These are phyloP conservation scores for Dentipellis fragilis DNA, from an alignment of 768 basidiomycete genomes.

Conservation along the genomic window DNA sequence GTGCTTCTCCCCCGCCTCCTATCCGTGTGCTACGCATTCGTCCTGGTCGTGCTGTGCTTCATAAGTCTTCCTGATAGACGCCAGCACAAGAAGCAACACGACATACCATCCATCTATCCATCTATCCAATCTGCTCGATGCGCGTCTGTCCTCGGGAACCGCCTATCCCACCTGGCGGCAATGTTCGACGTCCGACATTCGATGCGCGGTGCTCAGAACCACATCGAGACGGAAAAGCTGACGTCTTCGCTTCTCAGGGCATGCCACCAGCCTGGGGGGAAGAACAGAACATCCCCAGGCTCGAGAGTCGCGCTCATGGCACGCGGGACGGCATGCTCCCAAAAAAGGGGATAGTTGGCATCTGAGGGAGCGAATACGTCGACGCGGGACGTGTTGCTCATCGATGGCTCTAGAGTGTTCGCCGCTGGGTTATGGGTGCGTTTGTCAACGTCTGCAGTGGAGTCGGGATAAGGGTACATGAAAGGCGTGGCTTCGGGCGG, in stretches of 20 bases:
- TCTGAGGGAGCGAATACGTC: conserved; percentile 54
- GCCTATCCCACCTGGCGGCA: too few relatives aligned
- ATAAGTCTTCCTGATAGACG: too few relatives aligned
- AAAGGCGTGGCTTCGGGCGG: conserved; percentile 44
- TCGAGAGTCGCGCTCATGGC: conserved; percentile 55
- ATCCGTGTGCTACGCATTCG: too few relatives aligned
- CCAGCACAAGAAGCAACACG: too few relatives aligned
- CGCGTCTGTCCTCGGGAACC: too few relatives aligned
- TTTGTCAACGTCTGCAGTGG: conserved; percentile 4
- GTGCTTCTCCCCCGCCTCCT: too few relatives aligned
- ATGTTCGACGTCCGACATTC: too few relatives aligned
- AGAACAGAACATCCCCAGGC: conserved; percentile 81
- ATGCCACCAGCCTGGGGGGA: conserved; percentile 95
- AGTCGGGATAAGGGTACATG: conserved; percentile 50
- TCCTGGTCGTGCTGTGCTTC: too few relatives aligned
- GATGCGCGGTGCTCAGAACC: conserved; percentile 43
- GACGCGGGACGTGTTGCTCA: conserved; percentile 74
- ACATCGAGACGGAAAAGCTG: conserved; percentile 86
- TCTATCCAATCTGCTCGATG: too few relatives aligned
- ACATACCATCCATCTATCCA: too few relatives aligned
- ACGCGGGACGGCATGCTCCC: conserved; percentile 41
- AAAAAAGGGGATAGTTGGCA: conserved; percentile 42
- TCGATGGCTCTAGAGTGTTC: conserved; percentile 32
- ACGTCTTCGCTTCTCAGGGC: conserved; percentile 75
- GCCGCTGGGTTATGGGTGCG: conserved; percentile 27